Evolutionary conservation across 2,329 filamentous ascomycete species (phyloP), one percentile per base, ranked within the genome.

Genomic region (Tolypocladium endophyticum): DNA sequence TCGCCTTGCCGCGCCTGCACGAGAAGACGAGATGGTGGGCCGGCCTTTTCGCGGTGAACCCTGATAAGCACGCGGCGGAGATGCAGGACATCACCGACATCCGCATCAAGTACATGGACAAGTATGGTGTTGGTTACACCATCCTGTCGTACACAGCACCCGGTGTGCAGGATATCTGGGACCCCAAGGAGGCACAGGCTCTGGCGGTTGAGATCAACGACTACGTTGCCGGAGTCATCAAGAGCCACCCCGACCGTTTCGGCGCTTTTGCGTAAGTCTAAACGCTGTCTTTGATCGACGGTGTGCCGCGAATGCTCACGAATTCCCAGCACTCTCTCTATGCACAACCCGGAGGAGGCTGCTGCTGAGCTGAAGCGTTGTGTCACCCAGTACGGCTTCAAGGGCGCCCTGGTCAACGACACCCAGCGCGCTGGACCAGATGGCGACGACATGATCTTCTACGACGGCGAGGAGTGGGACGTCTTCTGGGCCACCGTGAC

Each of bases 11-110:
- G 53, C 78, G 82, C 39, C 77, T 85, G 62, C 75, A 79, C 54
- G 81, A 86, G 63, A 81, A 80, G 69, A 83, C 81, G 6, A 73
- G 75, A 64, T 85, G 83, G 82, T 86, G 83, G 83, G 85, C 84
- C 1, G 72, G 74, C 5, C 70, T 87, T 28, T 87, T 86, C 67
- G 78, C 82, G 18, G 74, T 79, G n/a, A 79, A 86, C 63, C 75
- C 81, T 2, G 81, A 83, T 14, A 81, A 80, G 69, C 83, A 87
- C 62, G 76, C 78, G 59, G 73, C 70, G 33, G 82, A 87, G 70
- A 87, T 78, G 64, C 71, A 72, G 53, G 75, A 77, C 58, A 66
- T 77, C 39, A 73, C 71, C 56, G 69, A 72, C 23, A 69, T 71
- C 7, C 76, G 78, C 58, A 68, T 80, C 61, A 66, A 76, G 57